Base-by-base conservation (phyloP, 306 rosid species). In the Luffa acutangula region DNA sequence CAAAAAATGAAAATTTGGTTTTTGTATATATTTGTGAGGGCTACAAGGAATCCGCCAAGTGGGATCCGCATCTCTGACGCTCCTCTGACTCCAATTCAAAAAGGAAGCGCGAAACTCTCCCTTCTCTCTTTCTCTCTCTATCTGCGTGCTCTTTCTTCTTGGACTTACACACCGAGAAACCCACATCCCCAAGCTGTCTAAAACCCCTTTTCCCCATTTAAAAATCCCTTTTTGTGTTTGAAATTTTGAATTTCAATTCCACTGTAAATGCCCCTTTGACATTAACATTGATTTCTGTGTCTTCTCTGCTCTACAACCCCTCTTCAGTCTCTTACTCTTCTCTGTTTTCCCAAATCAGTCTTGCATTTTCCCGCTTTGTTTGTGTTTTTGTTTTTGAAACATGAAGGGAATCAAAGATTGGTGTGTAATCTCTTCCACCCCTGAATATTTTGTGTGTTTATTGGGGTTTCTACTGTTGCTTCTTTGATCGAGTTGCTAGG, bases 51-150 rank as follows among this genome's bases (percentile, higher is more conserved):
- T 67, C 36, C 34, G 53, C 6, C 76, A 25, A 52, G 78, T 75
- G 78, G 78, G 78, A 75, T 75, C 78, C 78, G 78, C 78, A 36
- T 52, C 48, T 75, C 78, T 73, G 36, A 58, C 65, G 25, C 63
- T 53, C 60, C 60, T 18, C 9, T 18, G 76, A 73, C 78, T 73
- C 17, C 34, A 75, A 75, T 75, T 75, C 78, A 75, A 75, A 75
- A 75, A 34, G 63, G 63, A 75, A 75, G 78, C 78, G 78, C 78
- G 64, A 75, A 75, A 75, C 76, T 25, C 46, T 69, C 75, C 9
- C n/a, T 33, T 48, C 52, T 67, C 75, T 67, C 21, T 25, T 57
- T 62, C 51, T 66, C 74, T 49, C 77, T 74, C 78, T 75, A 5
- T 0, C 33, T 34, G 34, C 63, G 78, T 75, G 78, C 64, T 51